Evolutionary conservation across 1,284 basidiomycete genomes (phyloP).

Genomic region (Ustanciosporium gigantosporum): DNA sequence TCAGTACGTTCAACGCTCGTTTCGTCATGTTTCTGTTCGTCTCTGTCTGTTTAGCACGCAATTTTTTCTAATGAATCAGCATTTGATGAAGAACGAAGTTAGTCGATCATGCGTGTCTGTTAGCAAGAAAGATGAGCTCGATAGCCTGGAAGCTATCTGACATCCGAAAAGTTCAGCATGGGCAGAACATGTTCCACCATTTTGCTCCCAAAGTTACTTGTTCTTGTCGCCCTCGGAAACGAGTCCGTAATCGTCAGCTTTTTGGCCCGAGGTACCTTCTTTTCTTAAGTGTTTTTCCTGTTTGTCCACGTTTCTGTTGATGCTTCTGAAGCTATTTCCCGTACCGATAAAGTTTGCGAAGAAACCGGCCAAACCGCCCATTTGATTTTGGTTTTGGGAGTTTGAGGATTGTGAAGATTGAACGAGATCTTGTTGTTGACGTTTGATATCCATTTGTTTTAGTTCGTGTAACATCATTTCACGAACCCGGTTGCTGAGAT

Average conservation of each 20-base stretch:
- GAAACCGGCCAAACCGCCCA: constrained; percentile 30
- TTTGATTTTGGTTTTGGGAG: constrained; percentile 27
- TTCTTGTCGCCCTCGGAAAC: constrained; percentile 32
- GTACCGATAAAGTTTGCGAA: constrained; percentile 25
- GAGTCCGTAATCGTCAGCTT: constrained; percentile 41
- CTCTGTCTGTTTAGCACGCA: too few species aligned
- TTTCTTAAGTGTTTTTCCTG: constrained; percentile 18
- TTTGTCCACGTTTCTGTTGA: constrained; percentile 10
- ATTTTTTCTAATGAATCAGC: too few species aligned
- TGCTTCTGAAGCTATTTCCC: constrained; percentile 3
- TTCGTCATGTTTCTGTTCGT: too few species aligned
- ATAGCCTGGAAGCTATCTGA: too few species aligned
- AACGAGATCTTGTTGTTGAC: constrained; percentile 10
- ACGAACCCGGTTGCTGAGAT: constrained; percentile 69
- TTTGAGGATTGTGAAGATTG: background rate
- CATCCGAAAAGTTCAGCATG: too few species aligned
- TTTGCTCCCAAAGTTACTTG: too few species aligned
- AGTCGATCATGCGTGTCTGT: too few species aligned
- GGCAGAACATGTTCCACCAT: too few species aligned
- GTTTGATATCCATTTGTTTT: constrained; percentile 34
- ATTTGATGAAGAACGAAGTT: too few species aligned
- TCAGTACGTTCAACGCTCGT: too few species aligned
- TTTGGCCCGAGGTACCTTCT: constrained; percentile 19
- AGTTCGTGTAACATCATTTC: constrained; percentile 40
- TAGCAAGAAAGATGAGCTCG: too few species aligned